Percentiles rank a stretch among this genome's conserved stretches.
Evolutionary conservation across 2,329 filamentous ascomycete genomes (phyloP).

Genomic region (Monosporascus sp.): DNA sequence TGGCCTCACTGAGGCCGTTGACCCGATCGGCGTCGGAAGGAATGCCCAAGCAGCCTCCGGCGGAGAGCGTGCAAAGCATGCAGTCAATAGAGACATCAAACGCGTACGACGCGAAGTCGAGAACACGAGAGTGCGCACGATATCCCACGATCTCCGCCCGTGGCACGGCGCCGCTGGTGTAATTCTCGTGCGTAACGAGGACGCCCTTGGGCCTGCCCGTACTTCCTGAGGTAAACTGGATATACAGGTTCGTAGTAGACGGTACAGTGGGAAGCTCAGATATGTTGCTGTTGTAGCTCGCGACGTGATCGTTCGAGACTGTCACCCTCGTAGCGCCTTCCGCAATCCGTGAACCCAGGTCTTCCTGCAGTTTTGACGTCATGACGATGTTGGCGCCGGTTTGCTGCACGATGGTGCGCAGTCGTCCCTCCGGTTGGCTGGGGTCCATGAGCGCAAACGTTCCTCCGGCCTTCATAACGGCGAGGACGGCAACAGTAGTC

Average conservation of each 20-base stretch:
- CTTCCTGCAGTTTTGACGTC: constrained; percentile 33
- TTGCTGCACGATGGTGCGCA: constrained; percentile 40
- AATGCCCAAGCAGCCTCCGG: constrained; percentile 46
- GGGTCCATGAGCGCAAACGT: constrained; percentile 43
- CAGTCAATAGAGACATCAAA: constrained; percentile 51
- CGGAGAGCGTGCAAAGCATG: constrained; percentile 47
- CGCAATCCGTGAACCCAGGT: constrained; percentile 32
- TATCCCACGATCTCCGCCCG: constrained; percentile 38
- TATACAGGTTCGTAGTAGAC: constrained; percentile 38
- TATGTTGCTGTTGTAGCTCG: constrained; percentile 10
- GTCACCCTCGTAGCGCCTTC: constrained; percentile 26
- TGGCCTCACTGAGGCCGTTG: constrained; percentile 43
- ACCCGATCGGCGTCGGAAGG: constrained; percentile 49
- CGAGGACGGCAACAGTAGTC: constrained; percentile 39
- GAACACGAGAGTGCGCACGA: constrained; percentile 34
- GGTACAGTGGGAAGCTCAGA: constrained; percentile 28
- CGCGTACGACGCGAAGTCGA: constrained; percentile 47
- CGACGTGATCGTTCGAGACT: constrained; percentile 23
- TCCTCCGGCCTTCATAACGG: constrained; percentile 43
- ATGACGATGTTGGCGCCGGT: constrained; percentile 33
- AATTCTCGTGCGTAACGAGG: constrained; percentile 43
- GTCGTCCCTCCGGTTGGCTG: constrained; percentile 38
- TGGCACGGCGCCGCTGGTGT: constrained; percentile 39
- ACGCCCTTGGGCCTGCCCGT: constrained; percentile 61
- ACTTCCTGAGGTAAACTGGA: constrained; percentile 62